Conservation (phyloP, 2,329 filamentous ascomycete species). For the Fusarium buxicola region DNA sequence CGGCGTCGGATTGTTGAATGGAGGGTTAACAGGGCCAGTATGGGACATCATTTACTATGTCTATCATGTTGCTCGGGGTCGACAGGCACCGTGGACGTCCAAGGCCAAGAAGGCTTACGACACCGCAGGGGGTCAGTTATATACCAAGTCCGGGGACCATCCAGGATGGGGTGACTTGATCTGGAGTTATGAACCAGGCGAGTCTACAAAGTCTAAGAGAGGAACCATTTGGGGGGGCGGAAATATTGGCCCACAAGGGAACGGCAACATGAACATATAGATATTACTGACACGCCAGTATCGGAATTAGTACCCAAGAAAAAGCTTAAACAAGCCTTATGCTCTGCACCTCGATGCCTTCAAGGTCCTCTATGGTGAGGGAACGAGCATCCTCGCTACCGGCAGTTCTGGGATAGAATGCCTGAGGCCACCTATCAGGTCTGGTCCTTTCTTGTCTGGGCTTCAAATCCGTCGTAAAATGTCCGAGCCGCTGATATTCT, state of each 20-base stretch:
- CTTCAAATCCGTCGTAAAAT: too few species aligned
- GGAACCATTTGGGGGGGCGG: constrained; percentile 9
- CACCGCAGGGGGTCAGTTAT: neutral
- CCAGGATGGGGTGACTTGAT: constrained; percentile 7
- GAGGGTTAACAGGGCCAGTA: neutral
- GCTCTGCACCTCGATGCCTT: too few species aligned
- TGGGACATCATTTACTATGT: constrained; percentile 7
- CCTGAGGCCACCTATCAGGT: too few species aligned
- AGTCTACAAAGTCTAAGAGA: constrained; percentile 1
- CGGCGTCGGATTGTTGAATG: constrained; percentile 1
- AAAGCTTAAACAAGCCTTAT: too few species aligned
- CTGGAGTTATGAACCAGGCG: neutral
- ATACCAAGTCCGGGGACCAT: neutral
- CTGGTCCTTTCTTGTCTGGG: too few species aligned
- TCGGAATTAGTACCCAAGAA: too few species aligned
- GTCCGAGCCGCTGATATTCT: too few species aligned
- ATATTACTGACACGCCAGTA: too few species aligned
- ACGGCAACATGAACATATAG: neutral
- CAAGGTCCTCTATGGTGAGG: too few species aligned
- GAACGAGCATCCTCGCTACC: too few species aligned
- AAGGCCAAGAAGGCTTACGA: constrained; percentile 1
- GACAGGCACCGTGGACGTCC: neutral
- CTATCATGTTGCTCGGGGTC: neutral
- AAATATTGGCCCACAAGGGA: constrained; percentile 3
- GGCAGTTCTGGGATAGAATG: too few species aligned